phyloP scores from a whole-genome alignment of 225 moss, liverwort and hornwort genomes.

The Lunularia cruciata region DNA sequence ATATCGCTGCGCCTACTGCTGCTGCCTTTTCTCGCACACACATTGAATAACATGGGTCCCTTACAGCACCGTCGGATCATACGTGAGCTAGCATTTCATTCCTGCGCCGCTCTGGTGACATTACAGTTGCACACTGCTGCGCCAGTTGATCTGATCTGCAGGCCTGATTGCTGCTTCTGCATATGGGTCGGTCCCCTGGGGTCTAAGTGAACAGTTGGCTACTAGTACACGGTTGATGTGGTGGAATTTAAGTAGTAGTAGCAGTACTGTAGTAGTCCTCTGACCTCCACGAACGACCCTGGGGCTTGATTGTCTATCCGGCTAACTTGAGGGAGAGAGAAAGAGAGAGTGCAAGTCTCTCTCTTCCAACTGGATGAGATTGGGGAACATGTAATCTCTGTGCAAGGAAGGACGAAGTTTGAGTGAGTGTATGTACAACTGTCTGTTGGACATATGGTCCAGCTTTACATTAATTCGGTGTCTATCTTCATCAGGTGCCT shows the following conservation, averaged over 20 bases:
- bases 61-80: slow-evolving; percentile 6
- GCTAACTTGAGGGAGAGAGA: not conserved
- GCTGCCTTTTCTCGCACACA: not conserved
- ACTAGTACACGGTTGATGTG: too few species aligned
- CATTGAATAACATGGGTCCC: not conserved
- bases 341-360: not conserved
- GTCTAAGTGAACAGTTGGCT: too few species aligned
- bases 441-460: not conserved
- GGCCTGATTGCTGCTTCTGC: too few species aligned
- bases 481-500: slow-evolving; percentile 4
- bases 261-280: not conserved
- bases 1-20: not conserved
- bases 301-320: not conserved
- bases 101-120: slow-evolving; percentile 14
- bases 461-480: not conserved
- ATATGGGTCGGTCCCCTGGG: too few species aligned
- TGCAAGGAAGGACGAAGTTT: too few species aligned
- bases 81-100: slow-evolving; percentile 2
- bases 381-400: not conserved
- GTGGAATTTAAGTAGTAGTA: too few species aligned
- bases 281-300: not conserved
- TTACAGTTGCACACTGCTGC: slow-evolving; percentile 13
- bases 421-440: slow-evolving; percentile 5
- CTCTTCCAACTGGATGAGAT: too few species aligned
- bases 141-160: slow-evolving; percentile 4